phyloP scores from a whole-genome alignment of 2,329 filamentous ascomycete genomes.

The Pseudogymnoascus sp. region DNA sequence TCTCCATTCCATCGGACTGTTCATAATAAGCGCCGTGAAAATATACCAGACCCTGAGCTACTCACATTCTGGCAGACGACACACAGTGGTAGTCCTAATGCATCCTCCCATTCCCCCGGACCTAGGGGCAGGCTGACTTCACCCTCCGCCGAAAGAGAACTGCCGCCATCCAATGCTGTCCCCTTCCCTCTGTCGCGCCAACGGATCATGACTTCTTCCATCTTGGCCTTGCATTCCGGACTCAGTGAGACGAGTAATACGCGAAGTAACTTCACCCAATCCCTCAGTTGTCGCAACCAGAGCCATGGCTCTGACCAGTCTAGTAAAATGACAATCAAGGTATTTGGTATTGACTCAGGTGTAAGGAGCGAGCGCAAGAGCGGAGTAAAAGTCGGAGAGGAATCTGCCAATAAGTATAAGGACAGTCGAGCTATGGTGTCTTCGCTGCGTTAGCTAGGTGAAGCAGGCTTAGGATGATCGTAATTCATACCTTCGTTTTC shows the following conservation, averaged over 20 bases:
- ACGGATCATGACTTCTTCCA: conserved; percentile 76
- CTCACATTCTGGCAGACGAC: conserved; percentile 92
- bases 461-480: conserved; percentile 15
- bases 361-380: conserved; percentile 80
- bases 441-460: conserved; percentile 32
- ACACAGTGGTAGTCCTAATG: conserved; percentile 75
- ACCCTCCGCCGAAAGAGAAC: conserved; percentile 50
- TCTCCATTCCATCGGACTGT: conserved; percentile 49
- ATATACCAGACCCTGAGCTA: conserved; percentile 13
- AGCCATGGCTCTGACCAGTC: conserved; percentile 93
- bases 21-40: conserved; percentile 20
- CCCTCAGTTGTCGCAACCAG: conserved; percentile 81
- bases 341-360: conserved; percentile 75
- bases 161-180: conserved; percentile 54
- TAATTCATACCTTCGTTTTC: conserved; percentile 71
- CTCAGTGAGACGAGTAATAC: conserved; percentile 68
- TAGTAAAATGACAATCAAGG: conserved; percentile 80
- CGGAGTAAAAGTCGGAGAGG: conserved; percentile 72
- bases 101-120: conserved; percentile 89
- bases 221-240: conserved; percentile 67
- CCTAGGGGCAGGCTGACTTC: conserved; percentile 70
- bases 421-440: conserved; percentile 87
- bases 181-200: conserved; percentile 73
- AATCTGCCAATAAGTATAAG: conserved; percentile 78
- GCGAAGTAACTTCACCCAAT: conserved; percentile 80